Evolutionary conservation across 805 yeast species (phyloP).

Genomic region (Cyberlindnera mrakii): DNA sequence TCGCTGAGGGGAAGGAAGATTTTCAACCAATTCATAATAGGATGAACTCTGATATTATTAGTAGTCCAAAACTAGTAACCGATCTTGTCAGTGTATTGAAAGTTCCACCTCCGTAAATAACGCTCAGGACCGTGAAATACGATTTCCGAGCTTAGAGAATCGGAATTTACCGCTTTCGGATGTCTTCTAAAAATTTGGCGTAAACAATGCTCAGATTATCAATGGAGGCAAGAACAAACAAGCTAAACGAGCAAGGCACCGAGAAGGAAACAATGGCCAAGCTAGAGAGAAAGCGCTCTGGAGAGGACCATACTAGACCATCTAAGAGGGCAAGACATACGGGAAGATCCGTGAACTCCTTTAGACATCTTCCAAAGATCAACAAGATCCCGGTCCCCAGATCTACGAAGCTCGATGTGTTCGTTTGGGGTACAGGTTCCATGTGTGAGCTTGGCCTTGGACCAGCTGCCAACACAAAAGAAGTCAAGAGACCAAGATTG

Average conservation of each 20-base stretch:
- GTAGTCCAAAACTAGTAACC: neutral
- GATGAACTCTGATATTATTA: neutral
- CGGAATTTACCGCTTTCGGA: too few species aligned
- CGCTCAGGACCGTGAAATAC: too few species aligned
- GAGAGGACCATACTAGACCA: constrained; percentile 12
- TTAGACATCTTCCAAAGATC: constrained; percentile 22
- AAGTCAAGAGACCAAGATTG: constrained; percentile 92
- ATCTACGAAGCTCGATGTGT: constrained; percentile 53
- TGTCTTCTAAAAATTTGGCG: too few species aligned
- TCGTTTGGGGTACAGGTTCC: constrained; percentile 94
- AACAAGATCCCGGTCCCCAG: constrained; percentile 21
- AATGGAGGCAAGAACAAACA: too few species aligned
- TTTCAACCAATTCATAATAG: too few species aligned
- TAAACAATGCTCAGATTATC: too few species aligned
- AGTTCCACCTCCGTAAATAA: too few species aligned
- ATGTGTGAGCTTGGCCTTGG: constrained; percentile 99
- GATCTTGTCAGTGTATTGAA: neutral
- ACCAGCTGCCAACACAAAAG: constrained; percentile 84
- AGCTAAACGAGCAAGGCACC: too few species aligned
- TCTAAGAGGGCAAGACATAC: constrained; percentile 23
- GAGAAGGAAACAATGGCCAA: constrained; percentile 14
- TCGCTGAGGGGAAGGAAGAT: too few species aligned
- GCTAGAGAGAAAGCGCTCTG: constrained; percentile 22
- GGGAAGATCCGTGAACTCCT: constrained; percentile 24
- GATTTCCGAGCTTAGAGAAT: too few species aligned